Conservation (phyloP, 352 stramenopile species). For the Globisporangium alternatum region DNA sequence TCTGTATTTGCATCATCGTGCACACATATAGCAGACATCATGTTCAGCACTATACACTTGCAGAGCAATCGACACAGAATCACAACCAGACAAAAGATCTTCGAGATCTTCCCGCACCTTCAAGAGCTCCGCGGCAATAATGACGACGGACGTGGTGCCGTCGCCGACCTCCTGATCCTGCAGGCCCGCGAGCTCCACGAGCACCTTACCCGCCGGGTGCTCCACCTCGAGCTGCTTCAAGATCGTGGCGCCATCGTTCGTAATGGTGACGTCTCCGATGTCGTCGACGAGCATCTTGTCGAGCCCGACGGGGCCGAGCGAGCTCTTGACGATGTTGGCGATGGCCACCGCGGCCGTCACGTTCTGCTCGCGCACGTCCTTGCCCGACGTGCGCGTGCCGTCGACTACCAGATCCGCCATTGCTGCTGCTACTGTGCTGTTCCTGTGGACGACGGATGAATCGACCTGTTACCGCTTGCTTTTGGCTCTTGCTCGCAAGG, state of each 20-base stretch:
- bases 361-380: constrained; percentile 94
- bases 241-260: constrained; percentile 99
- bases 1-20: constrained; percentile 36
- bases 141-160: constrained; percentile 98
- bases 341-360: constrained; percentile 98
- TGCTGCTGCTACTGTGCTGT: constrained; percentile 24
- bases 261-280: constrained; percentile 99
- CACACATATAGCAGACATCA: neutral
- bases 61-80: neutral
- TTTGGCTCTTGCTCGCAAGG: constrained; percentile 10
- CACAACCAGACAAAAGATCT: constrained; percentile 13
- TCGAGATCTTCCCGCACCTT: constrained; percentile 46
- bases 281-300: constrained; percentile 99
- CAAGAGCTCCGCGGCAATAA: constrained; percentile 98
- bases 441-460: constrained; percentile 1
- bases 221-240: constrained; percentile 99
- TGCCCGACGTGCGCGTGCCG: constrained; percentile 88
- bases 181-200: constrained; percentile 97
- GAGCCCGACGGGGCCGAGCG: constrained; percentile 97
- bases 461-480: neutral
- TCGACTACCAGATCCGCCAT: constrained; percentile 87
- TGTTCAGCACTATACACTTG: neutral
- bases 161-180: constrained; percentile 99
- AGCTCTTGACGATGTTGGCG: constrained; percentile 99
- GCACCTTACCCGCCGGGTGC: constrained; percentile 97